Conservation (phyloP, 305 asterid genomes). For the Solanum hybrid region DNA sequence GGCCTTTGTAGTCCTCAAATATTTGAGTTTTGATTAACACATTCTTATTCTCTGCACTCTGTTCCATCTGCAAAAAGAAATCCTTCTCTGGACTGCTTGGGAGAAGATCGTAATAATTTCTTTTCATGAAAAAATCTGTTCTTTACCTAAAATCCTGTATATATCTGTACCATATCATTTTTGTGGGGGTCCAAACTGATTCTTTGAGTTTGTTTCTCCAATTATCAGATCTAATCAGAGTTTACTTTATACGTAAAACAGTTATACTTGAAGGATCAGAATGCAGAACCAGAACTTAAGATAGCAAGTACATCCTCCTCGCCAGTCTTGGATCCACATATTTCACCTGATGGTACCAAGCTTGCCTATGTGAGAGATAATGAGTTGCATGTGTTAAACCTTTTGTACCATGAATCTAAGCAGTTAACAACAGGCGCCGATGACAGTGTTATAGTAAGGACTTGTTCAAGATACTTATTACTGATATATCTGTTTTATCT, state of each 20-base stretch:
- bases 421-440: conserved; percentile 70
- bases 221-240: not conserved
- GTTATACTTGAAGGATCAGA: conserved; percentile 63
- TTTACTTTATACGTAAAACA: conserved; percentile 27
- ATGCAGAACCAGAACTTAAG: conserved; percentile 48
- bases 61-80: not conserved
- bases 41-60: not conserved
- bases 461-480: not conserved
- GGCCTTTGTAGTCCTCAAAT: not conserved
- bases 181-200: not conserved
- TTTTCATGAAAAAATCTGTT: not conserved
- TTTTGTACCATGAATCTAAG: conserved; percentile 37
- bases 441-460: conserved; percentile 51
- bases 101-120: not conserved
- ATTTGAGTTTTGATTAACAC: not conserved
- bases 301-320: conserved; percentile 50
- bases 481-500: not conserved
- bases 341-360: conserved; percentile 83
- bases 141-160: not conserved
- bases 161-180: not conserved
- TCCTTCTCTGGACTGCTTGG: not conserved
- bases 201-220: not conserved
- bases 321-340: conserved; percentile 81
- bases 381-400: conserved; percentile 62
- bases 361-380: conserved; percentile 68